A percentile compares a stretch with the other conserved stretches of the same genome.
Conservation (phyloP, 495 filamentous ascomycete genomes). For the Glutinoglossum americanum region DNA sequence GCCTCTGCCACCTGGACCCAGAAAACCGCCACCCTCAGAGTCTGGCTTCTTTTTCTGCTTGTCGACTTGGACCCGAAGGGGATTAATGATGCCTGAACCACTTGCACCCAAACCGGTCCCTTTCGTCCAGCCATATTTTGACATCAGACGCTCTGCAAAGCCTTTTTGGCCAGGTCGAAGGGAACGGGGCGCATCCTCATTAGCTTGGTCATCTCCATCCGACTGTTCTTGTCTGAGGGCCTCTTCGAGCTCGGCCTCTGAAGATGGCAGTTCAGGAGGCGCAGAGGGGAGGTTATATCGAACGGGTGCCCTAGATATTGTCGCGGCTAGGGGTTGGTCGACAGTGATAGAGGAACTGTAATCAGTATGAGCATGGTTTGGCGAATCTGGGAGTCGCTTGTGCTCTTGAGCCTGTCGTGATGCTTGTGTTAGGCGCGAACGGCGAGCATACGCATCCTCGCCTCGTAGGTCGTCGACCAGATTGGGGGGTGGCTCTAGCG, state of each 20-base stretch:
- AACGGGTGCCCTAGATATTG: conserved; percentile 72
- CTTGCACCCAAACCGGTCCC: conserved; percentile 71
- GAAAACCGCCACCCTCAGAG: conserved; percentile 59
- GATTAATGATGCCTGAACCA: conserved; percentile 58
- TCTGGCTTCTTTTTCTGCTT: conserved; percentile 61
- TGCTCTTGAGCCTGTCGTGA: neutral
- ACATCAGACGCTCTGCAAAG: conserved; percentile 70
- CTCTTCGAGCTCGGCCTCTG: conserved; percentile 18
- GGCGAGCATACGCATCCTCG: conserved; percentile 50
- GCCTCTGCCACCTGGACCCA: conserved; percentile 42
- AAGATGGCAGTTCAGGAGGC: conserved; percentile 30
- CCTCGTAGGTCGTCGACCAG: conserved; percentile 28
- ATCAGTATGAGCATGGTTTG: neutral
- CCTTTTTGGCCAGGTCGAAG: conserved; percentile 58
- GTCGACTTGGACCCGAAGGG: conserved; percentile 61
- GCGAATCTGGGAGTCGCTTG: neutral
- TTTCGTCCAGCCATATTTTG: conserved; percentile 81
- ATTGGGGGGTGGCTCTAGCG: conserved; percentile 24
- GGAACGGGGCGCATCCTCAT: conserved; percentile 33
- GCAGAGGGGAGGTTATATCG: conserved; percentile 40
- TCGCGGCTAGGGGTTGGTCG: conserved; percentile 21
- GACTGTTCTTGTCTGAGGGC: conserved; percentile 25
- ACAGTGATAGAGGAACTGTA: neutral
- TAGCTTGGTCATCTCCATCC: conserved; percentile 20
- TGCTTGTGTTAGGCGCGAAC: conserved; percentile 26